Evolutionary conservation across 768 basidiomycete genomes (phyloP).

Genomic region (Boletus pseudo-olivaceus): DNA sequence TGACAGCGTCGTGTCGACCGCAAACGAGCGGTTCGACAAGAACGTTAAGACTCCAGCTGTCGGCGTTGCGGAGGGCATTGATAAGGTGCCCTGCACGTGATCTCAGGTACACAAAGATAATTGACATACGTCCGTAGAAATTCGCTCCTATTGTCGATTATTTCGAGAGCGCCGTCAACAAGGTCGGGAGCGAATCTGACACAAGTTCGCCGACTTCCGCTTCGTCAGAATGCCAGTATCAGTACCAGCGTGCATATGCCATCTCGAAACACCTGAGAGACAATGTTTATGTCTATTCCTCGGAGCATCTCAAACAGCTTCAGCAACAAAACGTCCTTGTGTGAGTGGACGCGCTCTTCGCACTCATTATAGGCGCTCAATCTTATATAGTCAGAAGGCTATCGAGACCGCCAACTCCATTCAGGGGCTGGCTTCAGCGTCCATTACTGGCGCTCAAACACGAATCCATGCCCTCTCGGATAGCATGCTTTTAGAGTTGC

Average conservation of each 20-base stretch:
- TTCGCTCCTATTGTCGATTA: slow-evolving; percentile 76
- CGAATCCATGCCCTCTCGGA: slow-evolving; percentile 61
- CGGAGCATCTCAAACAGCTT: slow-evolving; percentile 68
- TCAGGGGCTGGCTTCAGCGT: slow-evolving; percentile 55
- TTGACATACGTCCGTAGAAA: slow-evolving; percentile 38
- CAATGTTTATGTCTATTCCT: slow-evolving; percentile 61
- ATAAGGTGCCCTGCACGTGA: slow-evolving; percentile 52
- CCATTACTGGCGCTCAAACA: slow-evolving; percentile 50
- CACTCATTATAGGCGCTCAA: slow-evolving; percentile 5
- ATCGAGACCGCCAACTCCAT: slow-evolving; percentile 64
- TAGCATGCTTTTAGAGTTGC: slow-evolving; percentile 62
- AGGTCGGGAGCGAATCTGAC: slow-evolving; percentile 42
- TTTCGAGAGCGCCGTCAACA: slow-evolving; percentile 58
- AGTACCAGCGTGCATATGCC: slow-evolving; percentile 70
- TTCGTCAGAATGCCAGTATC: slow-evolving; percentile 60
- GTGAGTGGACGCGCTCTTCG: slow-evolving; percentile 37
- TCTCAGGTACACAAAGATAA: slow-evolving; percentile 7
- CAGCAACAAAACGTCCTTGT: slow-evolving; percentile 63
- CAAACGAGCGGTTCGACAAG: slow-evolving; percentile 64
- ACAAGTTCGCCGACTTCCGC: slow-evolving; percentile 44
- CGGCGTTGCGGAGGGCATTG: slow-evolving; percentile 62
- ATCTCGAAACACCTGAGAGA: slow-evolving; percentile 64
- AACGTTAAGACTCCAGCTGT: slow-evolving; percentile 61
- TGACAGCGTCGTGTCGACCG: slow-evolving; percentile 49
- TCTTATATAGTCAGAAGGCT: slow-evolving; percentile 55